A percentile compares a stretch with the other conserved stretches of the same genome.
These are phyloP conservation scores for Bonia amplexicaulis DNA, from an alignment of 176 grass and related monocot genomes.

Conservation along the genomic window DNA sequence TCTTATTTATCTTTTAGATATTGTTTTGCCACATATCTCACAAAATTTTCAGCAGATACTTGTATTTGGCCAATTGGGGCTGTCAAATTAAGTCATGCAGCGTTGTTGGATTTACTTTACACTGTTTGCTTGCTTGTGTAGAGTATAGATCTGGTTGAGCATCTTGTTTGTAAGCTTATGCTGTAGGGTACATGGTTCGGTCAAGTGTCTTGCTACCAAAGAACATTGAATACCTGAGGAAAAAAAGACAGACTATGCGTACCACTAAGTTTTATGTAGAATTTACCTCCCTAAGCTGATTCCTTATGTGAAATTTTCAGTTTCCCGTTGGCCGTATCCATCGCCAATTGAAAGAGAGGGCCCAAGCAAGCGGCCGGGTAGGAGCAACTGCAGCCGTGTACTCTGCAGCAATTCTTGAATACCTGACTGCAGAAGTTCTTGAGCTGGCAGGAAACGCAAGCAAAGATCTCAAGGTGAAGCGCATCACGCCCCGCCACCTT, in stretches of 20 bases:
- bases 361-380: conserved; percentile 36
- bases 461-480: conserved; percentile 69
- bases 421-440: conserved; percentile 51
- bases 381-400: conserved; percentile 59
- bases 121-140: not conserved
- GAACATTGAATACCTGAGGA: not conserved
- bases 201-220: not conserved
- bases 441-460: conserved; percentile 62
- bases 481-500: conserved; percentile 51
- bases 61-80: not conserved
- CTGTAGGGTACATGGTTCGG: not conserved
- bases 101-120: not conserved
- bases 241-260: not conserved
- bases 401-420: conserved; percentile 50
- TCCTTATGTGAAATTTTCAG: conserved; percentile 16
- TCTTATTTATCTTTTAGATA: not conserved
- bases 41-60: not conserved
- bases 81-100: not conserved
- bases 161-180: not conserved
- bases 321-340: conserved; percentile 64
- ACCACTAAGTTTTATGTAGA: not conserved
- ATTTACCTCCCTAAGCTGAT: not conserved
- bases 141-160: not conserved
- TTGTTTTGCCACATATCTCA: not conserved
- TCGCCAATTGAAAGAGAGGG: conserved; percentile 37